Conservation (phyloP, 176 grass and related monocot genomes). For the Oryza meyeriana region DNA sequence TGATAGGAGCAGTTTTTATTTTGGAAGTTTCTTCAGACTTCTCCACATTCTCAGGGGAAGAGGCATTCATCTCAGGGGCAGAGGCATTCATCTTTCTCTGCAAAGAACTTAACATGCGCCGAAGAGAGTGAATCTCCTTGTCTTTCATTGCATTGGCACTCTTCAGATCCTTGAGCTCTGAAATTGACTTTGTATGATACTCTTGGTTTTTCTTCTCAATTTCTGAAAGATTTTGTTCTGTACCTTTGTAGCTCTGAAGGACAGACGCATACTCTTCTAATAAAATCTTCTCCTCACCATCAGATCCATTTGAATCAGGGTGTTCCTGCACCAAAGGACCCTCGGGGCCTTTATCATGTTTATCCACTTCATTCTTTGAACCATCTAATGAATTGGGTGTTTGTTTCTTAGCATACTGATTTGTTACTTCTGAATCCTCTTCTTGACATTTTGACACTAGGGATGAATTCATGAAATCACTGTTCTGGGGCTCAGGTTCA, state of each 20-base stretch:
- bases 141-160: conserved; percentile 62
- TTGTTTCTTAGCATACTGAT: conserved; percentile 18
- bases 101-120: conserved; percentile 65
- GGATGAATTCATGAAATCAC: conserved; percentile 16
- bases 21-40: conserved; percentile 44
- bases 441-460: conserved; percentile 7
- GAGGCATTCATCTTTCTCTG: conserved; percentile 43
- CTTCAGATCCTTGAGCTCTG: conserved; percentile 59
- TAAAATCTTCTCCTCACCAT: conserved; percentile 42
- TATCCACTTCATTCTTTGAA: neutral
- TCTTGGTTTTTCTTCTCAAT: conserved; percentile 50
- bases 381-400: neutral
- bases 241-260: conserved; percentile 50
- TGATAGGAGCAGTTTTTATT: conserved; percentile 31
- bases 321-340: conserved; percentile 18
- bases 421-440: neutral
- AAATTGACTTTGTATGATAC: conserved; percentile 46
- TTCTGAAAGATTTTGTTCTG: conserved; percentile 49
- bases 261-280: conserved; percentile 44
- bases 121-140: conserved; percentile 60
- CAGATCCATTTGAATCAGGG: conserved; percentile 22
- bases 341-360: conserved; percentile 29
- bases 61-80: conserved; percentile 29
- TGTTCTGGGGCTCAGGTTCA: conserved; percentile 21
- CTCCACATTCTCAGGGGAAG: conserved; percentile 32